phyloP scores from a whole-genome alignment of 2,329 filamentous ascomycete species.

The Neonectria faginata region DNA sequence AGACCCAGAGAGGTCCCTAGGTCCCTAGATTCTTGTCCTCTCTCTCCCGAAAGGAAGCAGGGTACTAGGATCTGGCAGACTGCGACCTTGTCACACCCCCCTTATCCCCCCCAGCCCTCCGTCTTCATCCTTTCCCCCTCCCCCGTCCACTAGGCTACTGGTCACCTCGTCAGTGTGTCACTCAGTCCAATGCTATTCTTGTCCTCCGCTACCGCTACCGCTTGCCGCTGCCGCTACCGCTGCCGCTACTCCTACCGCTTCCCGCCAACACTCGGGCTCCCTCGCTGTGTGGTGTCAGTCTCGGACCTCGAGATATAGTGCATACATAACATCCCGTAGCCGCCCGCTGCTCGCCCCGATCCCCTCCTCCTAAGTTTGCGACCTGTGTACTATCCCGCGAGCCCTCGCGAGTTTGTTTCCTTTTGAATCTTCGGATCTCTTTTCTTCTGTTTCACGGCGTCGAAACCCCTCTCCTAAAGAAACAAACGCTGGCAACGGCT shows the following conservation, averaged over 20 bases:
- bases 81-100: constrained; percentile 30
- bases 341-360: constrained; percentile 54
- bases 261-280: constrained; percentile 12
- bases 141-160: constrained; percentile 14
- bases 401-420: constrained; percentile 50
- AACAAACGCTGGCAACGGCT: constrained; percentile 55
- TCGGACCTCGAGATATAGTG: constrained; percentile 43
- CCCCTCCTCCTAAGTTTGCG: constrained; percentile 55
- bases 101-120: constrained; percentile 27
- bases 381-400: constrained; percentile 50
- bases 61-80: constrained; percentile 23
- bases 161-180: constrained; percentile 18
- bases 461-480: constrained; percentile 40
- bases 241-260: constrained; percentile 37
- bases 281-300: constrained; percentile 12
- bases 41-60: constrained; percentile 33
- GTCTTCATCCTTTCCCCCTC: constrained; percentile 13
- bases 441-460: constrained; percentile 47
- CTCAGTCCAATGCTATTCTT: constrained; percentile 41
- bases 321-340: constrained; percentile 63
- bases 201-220: constrained; percentile 33
- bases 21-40: not conserved
- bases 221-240: constrained; percentile 31
- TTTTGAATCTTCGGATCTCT: constrained; percentile 33
- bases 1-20: not conserved